Evolutionary conservation across 2,329 filamentous ascomycete genomes (phyloP).

Genomic region (Rhynchosporium secalis): DNA sequence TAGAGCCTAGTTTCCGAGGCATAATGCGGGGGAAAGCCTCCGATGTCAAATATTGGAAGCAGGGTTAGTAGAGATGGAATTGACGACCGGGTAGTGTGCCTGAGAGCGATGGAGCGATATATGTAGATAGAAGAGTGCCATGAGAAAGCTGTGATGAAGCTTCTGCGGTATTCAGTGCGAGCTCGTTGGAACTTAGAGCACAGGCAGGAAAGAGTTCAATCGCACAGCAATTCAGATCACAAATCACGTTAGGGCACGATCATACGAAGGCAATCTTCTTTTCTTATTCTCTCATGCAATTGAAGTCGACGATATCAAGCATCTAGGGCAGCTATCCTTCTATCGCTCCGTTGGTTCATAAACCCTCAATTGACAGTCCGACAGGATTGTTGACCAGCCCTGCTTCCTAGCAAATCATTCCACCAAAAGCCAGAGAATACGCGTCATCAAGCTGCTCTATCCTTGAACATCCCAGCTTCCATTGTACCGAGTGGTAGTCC

Average conservation of each 20-base stretch:
- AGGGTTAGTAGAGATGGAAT: not conserved
- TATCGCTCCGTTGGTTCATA: slow-evolving; percentile 35
- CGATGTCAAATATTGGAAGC: not conserved
- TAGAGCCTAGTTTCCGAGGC: slow-evolving; percentile 7
- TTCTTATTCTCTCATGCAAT: slow-evolving; percentile 36
- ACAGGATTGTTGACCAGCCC: slow-evolving; percentile 38
- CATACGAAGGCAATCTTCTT: slow-evolving; percentile 36
- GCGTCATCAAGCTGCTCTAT: slow-evolving; percentile 41
- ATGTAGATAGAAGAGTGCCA: too few relatives aligned
- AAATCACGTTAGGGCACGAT: not conserved
- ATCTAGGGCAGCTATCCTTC: slow-evolving; percentile 40
- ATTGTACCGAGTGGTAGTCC: slow-evolving; percentile 37
- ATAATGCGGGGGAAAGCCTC: not conserved
- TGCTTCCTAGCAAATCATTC: slow-evolving; percentile 38
- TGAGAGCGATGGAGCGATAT: not conserved
- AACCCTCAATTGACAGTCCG: slow-evolving; percentile 40
- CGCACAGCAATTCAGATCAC: not conserved
- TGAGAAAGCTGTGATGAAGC: too few relatives aligned
- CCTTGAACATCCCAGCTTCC: slow-evolving; percentile 39
- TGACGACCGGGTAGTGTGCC: not conserved
- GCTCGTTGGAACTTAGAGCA: too few relatives aligned
- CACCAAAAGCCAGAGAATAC: slow-evolving; percentile 40
- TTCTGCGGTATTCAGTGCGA: too few relatives aligned
- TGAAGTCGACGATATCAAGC: slow-evolving; percentile 38
- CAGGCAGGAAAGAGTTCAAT: not conserved